phyloP scores from a whole-genome alignment of 1,284 basidiomycete genomes.

The Moesziomyces globuligerus region DNA sequence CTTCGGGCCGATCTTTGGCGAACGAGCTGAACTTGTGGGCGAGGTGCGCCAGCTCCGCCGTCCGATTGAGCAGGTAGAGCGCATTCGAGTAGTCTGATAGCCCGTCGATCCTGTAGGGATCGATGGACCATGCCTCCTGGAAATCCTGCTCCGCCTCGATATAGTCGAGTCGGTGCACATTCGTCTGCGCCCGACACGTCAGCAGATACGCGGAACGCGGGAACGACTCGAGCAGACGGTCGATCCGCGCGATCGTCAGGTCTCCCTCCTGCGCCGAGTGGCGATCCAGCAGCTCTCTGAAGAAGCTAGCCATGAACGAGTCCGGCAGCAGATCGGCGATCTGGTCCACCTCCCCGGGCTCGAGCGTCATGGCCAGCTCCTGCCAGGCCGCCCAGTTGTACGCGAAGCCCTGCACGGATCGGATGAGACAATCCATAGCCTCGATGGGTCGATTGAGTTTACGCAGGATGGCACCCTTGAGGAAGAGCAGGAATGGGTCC shows the following conservation, averaged over 20 bases:
- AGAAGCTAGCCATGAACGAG: constrained; percentile 80
- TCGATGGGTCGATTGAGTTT: constrained; percentile 70
- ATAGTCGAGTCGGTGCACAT: constrained; percentile 47
- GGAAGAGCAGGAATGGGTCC: constrained; percentile 61
- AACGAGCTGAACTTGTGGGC: constrained; percentile 73
- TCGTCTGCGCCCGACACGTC: constrained; percentile 65
- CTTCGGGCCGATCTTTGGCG: constrained; percentile 69
- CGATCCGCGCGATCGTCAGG: constrained; percentile 52
- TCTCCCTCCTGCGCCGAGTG: constrained; percentile 73
- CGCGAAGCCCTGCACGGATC: constrained; percentile 81
- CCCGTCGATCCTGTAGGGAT: constrained; percentile 92
- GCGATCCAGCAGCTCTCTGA: constrained; percentile 87
- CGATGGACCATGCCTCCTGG: constrained; percentile 69
- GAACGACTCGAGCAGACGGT: constrained; percentile 78
- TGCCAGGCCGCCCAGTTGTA: constrained; percentile 97
- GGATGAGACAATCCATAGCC: constrained; percentile 82
- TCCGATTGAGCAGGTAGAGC: constrained; percentile 91
- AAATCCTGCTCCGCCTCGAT: constrained; percentile 61
- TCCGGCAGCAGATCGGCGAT: constrained; percentile 75
- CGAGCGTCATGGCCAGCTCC: constrained; percentile 61
- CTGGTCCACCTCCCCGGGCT: constrained; percentile 41
- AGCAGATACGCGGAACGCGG: constrained; percentile 86
- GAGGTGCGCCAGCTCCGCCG: constrained; percentile 85
- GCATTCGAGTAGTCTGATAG: constrained; percentile 98
- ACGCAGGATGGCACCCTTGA: constrained; percentile 65